phyloP scores from a whole-genome alignment of 139 green algal species.

The Auxenochlorella pyrenoidosa region DNA sequence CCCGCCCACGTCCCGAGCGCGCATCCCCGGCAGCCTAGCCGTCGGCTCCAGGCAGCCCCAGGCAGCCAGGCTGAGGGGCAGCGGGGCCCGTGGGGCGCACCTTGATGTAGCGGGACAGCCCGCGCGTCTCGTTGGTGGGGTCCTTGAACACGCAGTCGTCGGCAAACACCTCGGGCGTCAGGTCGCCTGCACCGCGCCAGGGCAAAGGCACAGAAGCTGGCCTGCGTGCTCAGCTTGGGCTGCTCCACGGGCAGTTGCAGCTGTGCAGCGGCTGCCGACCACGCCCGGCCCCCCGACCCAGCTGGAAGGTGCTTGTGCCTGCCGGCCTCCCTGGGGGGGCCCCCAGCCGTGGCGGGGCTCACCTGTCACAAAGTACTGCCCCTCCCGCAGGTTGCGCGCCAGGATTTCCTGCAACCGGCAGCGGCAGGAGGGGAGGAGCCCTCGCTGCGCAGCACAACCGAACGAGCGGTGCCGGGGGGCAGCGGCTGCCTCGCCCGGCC shows the following conservation, averaged over 20 bases:
- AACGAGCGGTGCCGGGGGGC: too few relatives aligned
- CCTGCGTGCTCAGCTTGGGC: not conserved
- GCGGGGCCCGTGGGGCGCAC: too few relatives aligned
- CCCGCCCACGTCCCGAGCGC: too few relatives aligned
- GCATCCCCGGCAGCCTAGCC: too few relatives aligned
- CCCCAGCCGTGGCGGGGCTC: conserved; percentile 44
- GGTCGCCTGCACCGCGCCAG: not conserved
- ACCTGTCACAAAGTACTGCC: conserved; percentile 89
- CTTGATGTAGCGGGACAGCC: conserved; percentile 68
- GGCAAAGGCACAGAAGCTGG: not conserved
- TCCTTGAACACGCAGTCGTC: conserved; percentile 86
- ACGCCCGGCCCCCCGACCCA: too few relatives aligned
- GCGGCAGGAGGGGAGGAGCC: not conserved
- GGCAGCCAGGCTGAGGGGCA: too few relatives aligned
- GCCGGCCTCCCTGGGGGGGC: not conserved
- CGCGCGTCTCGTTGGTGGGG: conserved; percentile 83
- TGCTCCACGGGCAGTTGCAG: not conserved
- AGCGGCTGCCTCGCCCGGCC: too few relatives aligned
- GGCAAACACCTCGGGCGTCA: conserved; percentile 73
- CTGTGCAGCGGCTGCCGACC: not conserved
- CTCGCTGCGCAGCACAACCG: not conserved
- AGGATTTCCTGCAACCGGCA: conserved; percentile 65
- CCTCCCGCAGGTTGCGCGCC: conserved; percentile 63
- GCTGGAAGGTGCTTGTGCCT: too few relatives aligned
- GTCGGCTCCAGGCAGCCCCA: too few relatives aligned